Evolutionary conservation across 2,329 filamentous ascomycete species (phyloP).

Genomic region (Volutella citrinella): DNA sequence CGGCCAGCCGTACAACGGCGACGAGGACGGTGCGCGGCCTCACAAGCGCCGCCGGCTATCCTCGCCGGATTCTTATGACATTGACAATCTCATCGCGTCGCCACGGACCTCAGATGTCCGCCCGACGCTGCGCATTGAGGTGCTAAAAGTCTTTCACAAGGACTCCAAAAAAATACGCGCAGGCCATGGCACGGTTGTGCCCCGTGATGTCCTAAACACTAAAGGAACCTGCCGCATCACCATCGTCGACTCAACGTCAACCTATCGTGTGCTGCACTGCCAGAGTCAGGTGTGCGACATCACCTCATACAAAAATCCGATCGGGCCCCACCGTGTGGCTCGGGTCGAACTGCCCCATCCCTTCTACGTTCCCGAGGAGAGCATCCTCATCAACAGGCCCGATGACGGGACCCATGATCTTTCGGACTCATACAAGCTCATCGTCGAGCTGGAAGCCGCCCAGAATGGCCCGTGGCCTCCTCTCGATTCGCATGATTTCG

Average conservation of each 20-base stretch:
- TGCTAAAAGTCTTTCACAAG: slow-evolving; percentile 51
- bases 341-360: slow-evolving; percentile 46
- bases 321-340: slow-evolving; percentile 44
- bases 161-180: slow-evolving; percentile 38
- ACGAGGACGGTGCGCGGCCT: slow-evolving; percentile 37
- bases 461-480: slow-evolving; percentile 53
- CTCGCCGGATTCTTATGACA: slow-evolving; percentile 32
- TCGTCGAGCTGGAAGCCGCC: slow-evolving; percentile 51
- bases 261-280: slow-evolving; percentile 46
- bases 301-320: slow-evolving; percentile 46
- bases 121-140: slow-evolving; percentile 49
- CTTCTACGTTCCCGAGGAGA: slow-evolving; percentile 51
- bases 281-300: slow-evolving; percentile 54
- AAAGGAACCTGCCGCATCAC: slow-evolving; percentile 38
- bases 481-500: slow-evolving; percentile 35
- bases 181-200: slow-evolving; percentile 26
- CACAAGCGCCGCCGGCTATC: slow-evolving; percentile 50
- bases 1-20: slow-evolving; percentile 31
- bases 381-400: slow-evolving; percentile 46
- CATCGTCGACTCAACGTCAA: slow-evolving; percentile 32
- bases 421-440: slow-evolving; percentile 48
- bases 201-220: slow-evolving; percentile 28
- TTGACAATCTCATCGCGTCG: slow-evolving; percentile 32
- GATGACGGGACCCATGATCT: slow-evolving; percentile 47
- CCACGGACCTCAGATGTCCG: slow-evolving; percentile 29